Evolutionary conservation across 2,329 filamentous ascomycete species (phyloP), one percentile per base, ranked within the genome.

Genomic region (Fusarium nygamai): DNA sequence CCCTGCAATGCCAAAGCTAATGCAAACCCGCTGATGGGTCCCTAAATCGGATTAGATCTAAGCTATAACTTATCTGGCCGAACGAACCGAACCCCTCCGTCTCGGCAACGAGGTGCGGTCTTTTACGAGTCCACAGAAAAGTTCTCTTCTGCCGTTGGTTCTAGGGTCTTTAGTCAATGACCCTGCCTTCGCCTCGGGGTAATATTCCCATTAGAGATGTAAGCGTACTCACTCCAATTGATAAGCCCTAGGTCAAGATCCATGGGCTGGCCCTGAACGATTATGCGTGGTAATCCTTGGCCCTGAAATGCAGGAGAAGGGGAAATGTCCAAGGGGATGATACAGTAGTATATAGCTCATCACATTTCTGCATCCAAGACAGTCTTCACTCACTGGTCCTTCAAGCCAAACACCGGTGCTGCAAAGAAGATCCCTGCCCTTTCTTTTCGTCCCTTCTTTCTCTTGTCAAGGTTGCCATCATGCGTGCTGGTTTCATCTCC

Each of bases 401-500:
- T 46, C 61, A 71, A 67, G 44, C 39, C 31, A 71, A 22, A 27
- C 11, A 19, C 41, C 44, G 38, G 39, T 59, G 58, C 65, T 56
- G 65, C 59, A 66, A 56, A 66, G 41, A 61, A 39, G 44, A 56
- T 64, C 73, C 65, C 27, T 73, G 61, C 64, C 51, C 19, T 19
- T 48, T 72, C 48, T 62, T 53, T 24, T 27, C 17, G 19, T 51
- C 13, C 47, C 47, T 43, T 44, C 63, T 48, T 38, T 58, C 54
- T 51, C 54, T 31, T 20, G 41, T 50, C 33, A 50, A 63, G 50
- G 72, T 39, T 39, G 43, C 59, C 56, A 69, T 33, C 44, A 78
- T 78, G 76, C 76, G 75, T 68, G 75, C 62, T 38, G 56, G 56
- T 56, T 62, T 69, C 51, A 33, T 78, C 48, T 58, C 73, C 16